A percentile compares a stretch with the other conserved stretches of the same genome.
Conservation (phyloP, 2,329 filamentous ascomycete species). For the Monosporascus sp. region DNA sequence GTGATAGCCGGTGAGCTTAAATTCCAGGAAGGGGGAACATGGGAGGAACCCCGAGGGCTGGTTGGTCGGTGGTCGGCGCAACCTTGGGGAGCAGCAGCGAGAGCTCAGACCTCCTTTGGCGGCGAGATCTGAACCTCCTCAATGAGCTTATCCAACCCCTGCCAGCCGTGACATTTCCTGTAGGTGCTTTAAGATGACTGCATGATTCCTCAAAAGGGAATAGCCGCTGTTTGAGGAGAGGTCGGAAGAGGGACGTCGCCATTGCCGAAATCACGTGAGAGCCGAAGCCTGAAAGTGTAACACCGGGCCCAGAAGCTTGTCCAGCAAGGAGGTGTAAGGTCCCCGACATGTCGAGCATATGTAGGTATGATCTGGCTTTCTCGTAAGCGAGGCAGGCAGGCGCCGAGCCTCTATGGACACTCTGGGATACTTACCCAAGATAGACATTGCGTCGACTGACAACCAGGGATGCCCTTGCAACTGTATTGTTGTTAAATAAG, state of each 20-base stretch:
- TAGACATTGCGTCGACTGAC: too few relatives aligned
- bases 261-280: neutral
- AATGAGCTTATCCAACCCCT: neutral
- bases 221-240: neutral
- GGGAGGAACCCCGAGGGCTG: slow-evolving; percentile 8
- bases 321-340: too few relatives aligned
- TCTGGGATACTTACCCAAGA: too few relatives aligned
- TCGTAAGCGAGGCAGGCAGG: too few relatives aligned
- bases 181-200: neutral
- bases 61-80: slow-evolving; percentile 4
- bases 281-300: neutral
- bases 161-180: neutral
- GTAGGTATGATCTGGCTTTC: too few relatives aligned
- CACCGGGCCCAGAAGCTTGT: too few relatives aligned
- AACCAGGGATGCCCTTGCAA: too few relatives aligned
- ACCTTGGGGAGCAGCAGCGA: neutral
- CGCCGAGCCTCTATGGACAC: too few relatives aligned
- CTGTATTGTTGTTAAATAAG: too few relatives aligned
- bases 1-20: neutral
- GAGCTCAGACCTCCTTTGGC: slow-evolving; percentile 3
- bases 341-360: too few relatives aligned
- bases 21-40: slow-evolving; percentile 3
- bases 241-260: neutral
- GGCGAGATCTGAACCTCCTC: neutral
- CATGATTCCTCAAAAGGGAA: neutral